Evolutionary conservation across 2,329 filamentous ascomycete species (phyloP), one percentile per base, ranked within the genome.

Genomic region (Apiospora rasikravindrae): DNA sequence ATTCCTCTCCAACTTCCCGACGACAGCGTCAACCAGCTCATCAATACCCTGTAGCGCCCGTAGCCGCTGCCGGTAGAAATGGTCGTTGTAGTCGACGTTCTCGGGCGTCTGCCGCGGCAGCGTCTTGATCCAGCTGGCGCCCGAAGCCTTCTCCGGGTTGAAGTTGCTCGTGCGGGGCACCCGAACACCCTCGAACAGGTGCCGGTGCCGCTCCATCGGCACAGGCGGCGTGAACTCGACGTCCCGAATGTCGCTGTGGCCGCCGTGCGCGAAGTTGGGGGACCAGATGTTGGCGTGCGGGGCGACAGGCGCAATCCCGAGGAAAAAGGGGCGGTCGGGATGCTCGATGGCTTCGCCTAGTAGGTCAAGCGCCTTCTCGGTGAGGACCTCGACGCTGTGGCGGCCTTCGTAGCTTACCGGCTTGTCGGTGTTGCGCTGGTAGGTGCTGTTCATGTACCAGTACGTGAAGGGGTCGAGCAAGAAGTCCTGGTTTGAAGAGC

Each of bases 391-490:
- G 4, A 86, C 84, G 57, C 82, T 80, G 75, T 85, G 80, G 45
- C 81, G 64, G 16, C 78, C 77, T 57, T 79, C 76, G 53, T 83
- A 82, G 72, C 80, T 82, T 22, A 79, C 76, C 0, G 83, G 83
- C 0, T 71, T 71, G 1, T 90, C 86, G 0, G 84, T 81, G 75
- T 94, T 91, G 13, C 88, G 85, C 73, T 91, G 88, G 77, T 90
- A 91, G 5, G 87, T 90, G 2, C 88, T 84, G 77, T 93, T 93
- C 40, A 90, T 84, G 77, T 93, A 94, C 44, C 87, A 84, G 77
- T 94, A 94, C 0, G 92, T 94, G 75, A 86, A 88, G 0, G 91
- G 91, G 73, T 93, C 91, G 0, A 93, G 82, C 0, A 92, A 82
- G 74, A 92, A 80, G 80, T 47, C 87, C 40, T 71, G 87, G 84